Evolutionary conservation across 169 alveolate species (phyloP).

Genomic region (Eimeria brunetti): DNA sequence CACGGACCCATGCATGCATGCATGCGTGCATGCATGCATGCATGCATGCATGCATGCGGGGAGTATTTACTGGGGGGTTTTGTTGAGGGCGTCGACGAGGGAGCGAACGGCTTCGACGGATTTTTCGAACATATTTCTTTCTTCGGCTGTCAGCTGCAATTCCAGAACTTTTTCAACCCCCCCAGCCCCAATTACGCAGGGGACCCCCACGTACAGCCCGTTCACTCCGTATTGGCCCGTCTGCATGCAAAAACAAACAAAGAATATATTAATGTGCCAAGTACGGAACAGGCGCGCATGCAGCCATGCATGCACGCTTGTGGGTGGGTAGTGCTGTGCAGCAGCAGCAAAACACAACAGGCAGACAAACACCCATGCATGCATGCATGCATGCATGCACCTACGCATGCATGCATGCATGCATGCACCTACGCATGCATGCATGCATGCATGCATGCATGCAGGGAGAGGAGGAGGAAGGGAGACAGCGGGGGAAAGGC

Average conservation of each 20-base stretch:
- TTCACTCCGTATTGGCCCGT: constrained; percentile 87
- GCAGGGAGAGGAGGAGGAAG: no score
- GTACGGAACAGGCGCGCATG: no score
- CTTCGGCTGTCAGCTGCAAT: constrained; percentile 83
- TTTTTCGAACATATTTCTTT: constrained; percentile 44
- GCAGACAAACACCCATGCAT: no score
- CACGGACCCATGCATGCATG: no score
- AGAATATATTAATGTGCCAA: not conserved
- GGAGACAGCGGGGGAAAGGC: not conserved
- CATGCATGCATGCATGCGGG: not conserved
- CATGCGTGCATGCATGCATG: not conserved
- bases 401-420: not conserved
- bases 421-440: not conserved
- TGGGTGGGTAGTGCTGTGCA: not conserved
- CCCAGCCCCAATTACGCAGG: constrained; percentile 86
- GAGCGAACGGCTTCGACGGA: constrained; percentile 74
- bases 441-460: not conserved
- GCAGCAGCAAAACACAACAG: not conserved
- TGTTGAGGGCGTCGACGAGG: constrained; percentile 57
- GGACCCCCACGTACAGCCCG: constrained; percentile 89
- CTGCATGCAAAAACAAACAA: constrained; percentile 18
- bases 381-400: constrained; percentile 3
- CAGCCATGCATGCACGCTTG: not conserved
- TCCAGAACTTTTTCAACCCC: constrained; percentile 87
- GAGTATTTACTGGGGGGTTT: constrained; percentile 29